Conservation (phyloP, 106 monocot species). For the Cymbidium sinense region DNA sequence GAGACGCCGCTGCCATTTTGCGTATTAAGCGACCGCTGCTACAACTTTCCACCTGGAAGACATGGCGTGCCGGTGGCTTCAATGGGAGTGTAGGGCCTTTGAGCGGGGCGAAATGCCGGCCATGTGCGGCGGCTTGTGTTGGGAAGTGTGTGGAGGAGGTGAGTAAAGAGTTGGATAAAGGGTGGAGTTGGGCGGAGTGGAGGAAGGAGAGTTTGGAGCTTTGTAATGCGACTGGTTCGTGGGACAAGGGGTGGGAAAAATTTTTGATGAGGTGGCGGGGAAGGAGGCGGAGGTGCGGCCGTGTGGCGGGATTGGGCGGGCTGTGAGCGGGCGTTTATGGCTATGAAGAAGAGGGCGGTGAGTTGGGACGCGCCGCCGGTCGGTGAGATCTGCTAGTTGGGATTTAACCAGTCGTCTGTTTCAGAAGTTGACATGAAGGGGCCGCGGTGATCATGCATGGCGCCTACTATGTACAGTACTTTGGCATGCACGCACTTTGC, state of each 20-base stretch:
- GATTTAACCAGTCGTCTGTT: no score
- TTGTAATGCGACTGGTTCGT: conserved; percentile 45
- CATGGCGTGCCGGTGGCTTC: conserved; percentile 75
- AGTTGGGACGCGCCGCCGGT: conserved; percentile 56
- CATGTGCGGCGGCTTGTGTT: conserved; percentile 45
- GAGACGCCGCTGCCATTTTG: conserved; percentile 35
- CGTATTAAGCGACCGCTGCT: conserved; percentile 46
- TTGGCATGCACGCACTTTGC: no score
- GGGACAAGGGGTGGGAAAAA: conserved; percentile 53
- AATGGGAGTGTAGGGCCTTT: conserved; percentile 62
- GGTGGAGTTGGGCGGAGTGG: conserved; percentile 74
- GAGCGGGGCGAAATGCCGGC: conserved; percentile 90
- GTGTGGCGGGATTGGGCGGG: conserved; percentile 8
- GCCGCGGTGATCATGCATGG: no score
- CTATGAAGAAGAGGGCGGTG: conserved; percentile 17
- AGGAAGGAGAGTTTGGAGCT: conserved; percentile 46
- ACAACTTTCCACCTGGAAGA: conserved; percentile 33
- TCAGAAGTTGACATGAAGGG: no score
- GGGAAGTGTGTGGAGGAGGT: conserved; percentile 29
- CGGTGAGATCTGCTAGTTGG: conserved; percentile 39
- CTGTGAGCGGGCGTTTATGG: conserved; percentile 35
- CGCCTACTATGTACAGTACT: no score
- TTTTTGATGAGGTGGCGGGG: conserved; percentile 57
- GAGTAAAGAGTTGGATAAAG: background rate
- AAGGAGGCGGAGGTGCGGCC: conserved; percentile 24